phyloP scores from a whole-genome alignment of 306 rosid species.

The Dalbergia cultrata region DNA sequence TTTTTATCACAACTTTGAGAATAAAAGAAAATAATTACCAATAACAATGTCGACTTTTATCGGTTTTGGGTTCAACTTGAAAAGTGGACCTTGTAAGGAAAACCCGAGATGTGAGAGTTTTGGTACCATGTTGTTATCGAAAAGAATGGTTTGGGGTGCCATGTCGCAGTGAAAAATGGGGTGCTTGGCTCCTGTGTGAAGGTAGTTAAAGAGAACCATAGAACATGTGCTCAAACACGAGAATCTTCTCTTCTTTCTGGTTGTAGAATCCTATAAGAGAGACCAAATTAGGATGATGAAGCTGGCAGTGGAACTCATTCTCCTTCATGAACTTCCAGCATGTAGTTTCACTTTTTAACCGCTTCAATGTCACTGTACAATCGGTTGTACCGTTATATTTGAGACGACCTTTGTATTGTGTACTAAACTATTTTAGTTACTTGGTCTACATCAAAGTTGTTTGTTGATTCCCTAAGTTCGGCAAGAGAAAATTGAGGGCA shows the following conservation, averaged over 20 bases:
- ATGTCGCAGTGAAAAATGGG: neutral
- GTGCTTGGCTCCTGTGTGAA: slow-evolving; percentile 16
- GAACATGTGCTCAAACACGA: slow-evolving; percentile 1
- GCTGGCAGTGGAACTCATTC: slow-evolving; percentile 20
- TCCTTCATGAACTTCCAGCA: slow-evolving; percentile 15
- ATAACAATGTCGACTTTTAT: neutral
- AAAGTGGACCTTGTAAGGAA: neutral
- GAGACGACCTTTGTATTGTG: neutral
- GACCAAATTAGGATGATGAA: slow-evolving; percentile 17
- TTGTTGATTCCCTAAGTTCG: slow-evolving; percentile 35
- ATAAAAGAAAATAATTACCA: neutral
- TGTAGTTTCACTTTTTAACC: neutral
- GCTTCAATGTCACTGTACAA: neutral
- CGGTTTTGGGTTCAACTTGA: neutral
- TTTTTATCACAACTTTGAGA: neutral
- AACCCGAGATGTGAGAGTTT: neutral
- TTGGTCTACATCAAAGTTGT: slow-evolving; percentile 32
- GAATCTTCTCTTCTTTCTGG: slow-evolving; percentile 18
- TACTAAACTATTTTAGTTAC: neutral
- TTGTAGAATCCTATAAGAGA: slow-evolving; percentile 10
- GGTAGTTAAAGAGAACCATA: slow-evolving; percentile 21
- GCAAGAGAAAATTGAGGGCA: slow-evolving; percentile 41
- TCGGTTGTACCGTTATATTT: neutral
- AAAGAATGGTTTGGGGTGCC: neutral
- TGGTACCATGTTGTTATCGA: neutral